Base-by-base conservation (phyloP, 495 filamentous ascomycete genomes). In the Penicillium fimorum region DNA sequence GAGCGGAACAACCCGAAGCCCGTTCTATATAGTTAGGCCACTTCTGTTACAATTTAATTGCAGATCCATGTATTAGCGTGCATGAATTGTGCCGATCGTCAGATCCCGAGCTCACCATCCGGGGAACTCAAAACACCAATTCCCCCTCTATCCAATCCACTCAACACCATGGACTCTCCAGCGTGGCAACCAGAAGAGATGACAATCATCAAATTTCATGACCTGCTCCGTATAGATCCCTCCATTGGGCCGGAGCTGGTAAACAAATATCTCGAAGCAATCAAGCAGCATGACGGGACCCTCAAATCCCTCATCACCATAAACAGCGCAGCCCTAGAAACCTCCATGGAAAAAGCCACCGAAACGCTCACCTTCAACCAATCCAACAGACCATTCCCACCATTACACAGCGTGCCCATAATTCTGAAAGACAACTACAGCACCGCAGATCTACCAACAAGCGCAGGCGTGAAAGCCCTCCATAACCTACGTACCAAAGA, bases 341-440 rank as follows among this genome's bases (percentile, higher is more conserved):
- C 66, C 18, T 85, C 86, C 4, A 69, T 78, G 18, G 42, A 70
- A n/a, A 62, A 53, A 27, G 83, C 83, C 5, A 68, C 78, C 24
- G 46, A 70, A 22, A 61, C 82, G 27, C 84, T 87, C 57, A 24
- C 40, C 0, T n/a, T 53, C 22, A 55, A 62, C 17, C 32, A 53
- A 24, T 43, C 32, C 11, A 49, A 46, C 29, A 40, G 17, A 0
- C 38, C 56, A 4, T 55, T 64, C 57, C 60, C 50, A 43, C 51
- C 50, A 0, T 47, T 68, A n/a, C 65, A 70, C 58, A 82, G 83
- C 63, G 72, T 89, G 11, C 84, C 86, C 1, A 55, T 85, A 2
- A 59, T 88, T 10, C 64, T 89, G 6, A 88, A 88, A 67, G 84
- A 87, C 62, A 87, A 86, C 57, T 85, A 76, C 53, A 77, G 83